Conservation (phyloP, 768 basidiomycete genomes). For the Phanerochaete carnosa region DNA sequence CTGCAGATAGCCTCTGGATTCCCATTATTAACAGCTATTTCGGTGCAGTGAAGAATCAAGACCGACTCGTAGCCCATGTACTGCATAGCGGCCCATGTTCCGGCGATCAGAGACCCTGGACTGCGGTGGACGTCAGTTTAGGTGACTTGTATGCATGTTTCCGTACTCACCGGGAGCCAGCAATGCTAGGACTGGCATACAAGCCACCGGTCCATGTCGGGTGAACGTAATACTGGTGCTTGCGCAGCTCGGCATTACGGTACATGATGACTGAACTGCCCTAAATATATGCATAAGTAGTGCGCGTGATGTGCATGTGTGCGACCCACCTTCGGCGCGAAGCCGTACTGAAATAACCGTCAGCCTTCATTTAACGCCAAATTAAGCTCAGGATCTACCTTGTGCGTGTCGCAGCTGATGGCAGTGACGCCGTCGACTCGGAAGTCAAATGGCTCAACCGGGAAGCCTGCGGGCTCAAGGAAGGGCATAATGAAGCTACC, state of each 20-base stretch:
- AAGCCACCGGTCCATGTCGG: constrained; percentile 84
- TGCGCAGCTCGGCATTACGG: constrained; percentile 67
- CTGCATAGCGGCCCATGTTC: constrained; percentile 96
- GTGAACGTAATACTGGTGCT: constrained; percentile 84
- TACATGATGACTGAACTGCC: constrained; percentile 97
- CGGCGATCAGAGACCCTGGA: constrained; percentile 90
- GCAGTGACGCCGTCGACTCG: constrained; percentile 86
- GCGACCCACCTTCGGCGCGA: constrained; percentile 76
- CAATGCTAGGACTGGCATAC: constrained; percentile 86
- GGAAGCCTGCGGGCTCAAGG: constrained; percentile 73
- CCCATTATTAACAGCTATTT: background rate
- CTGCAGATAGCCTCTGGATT: constrained; percentile 73
- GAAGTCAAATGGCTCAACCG: constrained; percentile 84
- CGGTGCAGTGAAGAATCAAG: background rate
- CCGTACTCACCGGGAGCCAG: constrained; percentile 75
- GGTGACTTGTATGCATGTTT: background rate
- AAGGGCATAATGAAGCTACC: constrained; percentile 95
- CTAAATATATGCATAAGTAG: constrained; percentile 32
- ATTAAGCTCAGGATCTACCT: constrained; percentile 47
- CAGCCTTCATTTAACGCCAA: background rate
- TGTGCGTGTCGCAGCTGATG: constrained; percentile 96
- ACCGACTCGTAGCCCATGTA: constrained; percentile 84
- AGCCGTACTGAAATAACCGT: constrained; percentile 65
- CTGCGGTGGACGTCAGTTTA: constrained; percentile 34
- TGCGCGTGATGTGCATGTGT: background rate